Conservation (phyloP, 169 alveolate species). For the Babesia ovata region DNA sequence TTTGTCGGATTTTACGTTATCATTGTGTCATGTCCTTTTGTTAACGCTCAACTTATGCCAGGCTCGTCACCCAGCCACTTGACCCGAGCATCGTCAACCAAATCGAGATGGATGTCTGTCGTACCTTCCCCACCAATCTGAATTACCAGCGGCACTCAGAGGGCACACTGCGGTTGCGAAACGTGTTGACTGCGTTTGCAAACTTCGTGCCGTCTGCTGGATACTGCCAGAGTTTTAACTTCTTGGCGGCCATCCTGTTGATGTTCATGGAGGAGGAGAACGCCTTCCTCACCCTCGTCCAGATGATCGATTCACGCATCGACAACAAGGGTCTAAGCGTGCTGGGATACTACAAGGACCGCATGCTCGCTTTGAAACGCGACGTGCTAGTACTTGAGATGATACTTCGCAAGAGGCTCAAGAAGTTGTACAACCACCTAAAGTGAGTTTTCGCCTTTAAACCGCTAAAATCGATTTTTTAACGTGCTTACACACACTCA, state of each 20-base stretch:
- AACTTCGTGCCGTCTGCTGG: constrained; percentile 79
- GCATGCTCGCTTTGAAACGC: constrained; percentile 80
- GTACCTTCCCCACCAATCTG: constrained; percentile 84
- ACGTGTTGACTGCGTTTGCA: constrained; percentile 85
- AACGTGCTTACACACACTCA: not conserved
- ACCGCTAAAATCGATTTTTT: not conserved
- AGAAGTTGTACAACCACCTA: constrained; percentile 69
- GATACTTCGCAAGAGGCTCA: constrained; percentile 70
- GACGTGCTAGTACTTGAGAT: constrained; percentile 81
- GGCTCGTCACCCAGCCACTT: constrained; percentile 68
- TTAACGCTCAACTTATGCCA: constrained; percentile 18
- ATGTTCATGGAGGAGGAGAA: constrained; percentile 80
- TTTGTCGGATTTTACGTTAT: too few species aligned
- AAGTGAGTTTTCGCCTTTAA: constrained; percentile 60
- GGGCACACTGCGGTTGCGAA: constrained; percentile 74
- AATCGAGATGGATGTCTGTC: constrained; percentile 80
- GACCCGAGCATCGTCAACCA: constrained; percentile 75
- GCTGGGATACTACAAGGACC: constrained; percentile 80
- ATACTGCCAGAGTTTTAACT: constrained; percentile 84
- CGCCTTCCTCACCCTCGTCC: constrained; percentile 86
- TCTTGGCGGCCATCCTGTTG: constrained; percentile 81
- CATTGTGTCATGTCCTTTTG: too few species aligned
- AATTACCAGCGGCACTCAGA: constrained; percentile 68
- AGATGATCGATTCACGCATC: constrained; percentile 77
- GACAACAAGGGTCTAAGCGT: constrained; percentile 76